Conservation (phyloP, 768 basidiomycete genomes). For the Multifurca ochricompacta region DNA sequence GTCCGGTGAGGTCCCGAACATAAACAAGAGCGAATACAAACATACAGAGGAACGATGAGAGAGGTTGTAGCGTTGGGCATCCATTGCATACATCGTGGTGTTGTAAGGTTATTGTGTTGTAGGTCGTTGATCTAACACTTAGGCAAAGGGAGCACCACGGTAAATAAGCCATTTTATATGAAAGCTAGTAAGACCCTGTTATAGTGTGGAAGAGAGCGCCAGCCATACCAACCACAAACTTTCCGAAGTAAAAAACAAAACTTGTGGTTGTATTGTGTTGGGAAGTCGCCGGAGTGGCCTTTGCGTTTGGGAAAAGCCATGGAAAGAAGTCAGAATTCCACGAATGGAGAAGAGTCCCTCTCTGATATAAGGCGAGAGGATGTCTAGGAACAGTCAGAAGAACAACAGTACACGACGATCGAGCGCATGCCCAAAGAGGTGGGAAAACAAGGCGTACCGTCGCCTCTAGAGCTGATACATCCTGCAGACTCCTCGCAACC, state of each 20-base stretch:
- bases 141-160: neutral
- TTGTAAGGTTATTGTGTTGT: neutral
- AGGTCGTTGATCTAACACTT: neutral
- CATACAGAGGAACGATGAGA: constrained; percentile 2
- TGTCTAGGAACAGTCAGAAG: constrained; percentile 1
- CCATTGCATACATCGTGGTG: constrained; percentile 1
- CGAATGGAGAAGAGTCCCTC: neutral
- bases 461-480: constrained; percentile 1
- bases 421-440: constrained; percentile 6
- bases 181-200: neutral
- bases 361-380: constrained; percentile 15
- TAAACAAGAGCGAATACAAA: neutral
- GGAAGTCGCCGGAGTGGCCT: neutral
- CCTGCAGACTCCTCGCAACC: neutral
- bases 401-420: constrained; percentile 17
- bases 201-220: constrained; percentile 4
- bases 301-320: neutral
- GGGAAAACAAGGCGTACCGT: neutral
- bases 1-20: neutral
- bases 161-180: neutral
- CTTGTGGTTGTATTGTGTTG: constrained; percentile 3
- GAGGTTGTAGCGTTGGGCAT: constrained; percentile 13
- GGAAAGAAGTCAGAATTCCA: constrained; percentile 8
- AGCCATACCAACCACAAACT: constrained; percentile 9
- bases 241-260: neutral